Evolutionary conservation across 371 early-diverging fungal species (phyloP), one percentile per base, ranked within the genome.

Genomic region (Circinella minor): DNA sequence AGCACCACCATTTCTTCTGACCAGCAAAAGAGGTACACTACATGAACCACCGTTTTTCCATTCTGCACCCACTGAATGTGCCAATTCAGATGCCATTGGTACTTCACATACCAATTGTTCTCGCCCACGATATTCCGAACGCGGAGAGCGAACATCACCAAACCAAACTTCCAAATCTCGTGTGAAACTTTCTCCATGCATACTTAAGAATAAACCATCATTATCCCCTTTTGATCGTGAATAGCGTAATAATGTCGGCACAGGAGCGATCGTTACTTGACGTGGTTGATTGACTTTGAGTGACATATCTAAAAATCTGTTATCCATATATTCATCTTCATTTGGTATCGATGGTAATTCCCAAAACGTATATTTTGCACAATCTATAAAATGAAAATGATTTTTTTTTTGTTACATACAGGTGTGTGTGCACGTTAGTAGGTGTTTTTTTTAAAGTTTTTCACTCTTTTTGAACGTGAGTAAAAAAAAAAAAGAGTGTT

Each of bases 161-260:
- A 93, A 93, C 86, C 89, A 85, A 7, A 93, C 86, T 10, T 86
- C 80, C 74, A 92, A 74, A 63, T 91, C 90, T 0, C 88, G 85
- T 5, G 88, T 77, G 69, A 92, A 93, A 61, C 90, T 90, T 46
- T 88, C 82, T 1, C 82, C 82, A 54, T 80, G 74, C 38, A 82
- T 20, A 48, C 63, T 49, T 43, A 69, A 37, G 0, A 60, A 38
- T 18, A 55, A 51, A 6, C 27, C 46, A 48, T 57, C 68, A 49
- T 11, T 39, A 20, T 63, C 34, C 55, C 39, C 20, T 49, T 47
- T 54, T 49, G 54, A 9, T 49, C 48, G 15, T 37, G 63, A 60
- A 38, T 36, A 71, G 46, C 66, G 47, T 63, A n/a, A 15, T 61
- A 59, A 36, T 18, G 51, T 60, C 3, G 71, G 59, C 13, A 66